Evolutionary conservation across 805 yeast genomes (phyloP).

Genomic region (Lachancea sp.): DNA sequence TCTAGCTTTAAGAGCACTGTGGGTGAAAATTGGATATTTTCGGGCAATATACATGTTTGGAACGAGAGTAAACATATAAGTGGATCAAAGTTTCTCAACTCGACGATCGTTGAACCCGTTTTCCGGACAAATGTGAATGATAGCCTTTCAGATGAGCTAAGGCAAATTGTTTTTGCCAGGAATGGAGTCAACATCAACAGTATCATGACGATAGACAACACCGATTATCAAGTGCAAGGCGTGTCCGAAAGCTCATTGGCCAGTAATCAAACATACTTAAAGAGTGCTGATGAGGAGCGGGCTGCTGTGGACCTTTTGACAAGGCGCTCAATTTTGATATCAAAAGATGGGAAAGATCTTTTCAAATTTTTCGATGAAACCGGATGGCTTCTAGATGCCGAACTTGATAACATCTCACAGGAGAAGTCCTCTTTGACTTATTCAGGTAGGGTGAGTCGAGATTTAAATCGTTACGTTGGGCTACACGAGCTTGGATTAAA

Average conservation of each 20-base stretch:
- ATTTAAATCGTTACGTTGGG: slow-evolving; percentile 13
- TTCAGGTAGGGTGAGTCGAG: slow-evolving; percentile 28
- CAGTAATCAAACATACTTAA: slow-evolving; percentile 36
- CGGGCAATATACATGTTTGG: slow-evolving; percentile 52
- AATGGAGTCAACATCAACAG: slow-evolving; percentile 11
- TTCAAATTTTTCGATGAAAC: slow-evolving; percentile 11
- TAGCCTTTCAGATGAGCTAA: slow-evolving; percentile 12
- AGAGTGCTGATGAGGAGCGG: slow-evolving; percentile 38
- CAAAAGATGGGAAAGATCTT: slow-evolving; percentile 16
- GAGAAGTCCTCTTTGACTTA: slow-evolving; percentile 15
- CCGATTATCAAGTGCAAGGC: neutral
- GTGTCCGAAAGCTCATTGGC: slow-evolving; percentile 24
- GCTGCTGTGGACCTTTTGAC: slow-evolving; percentile 13
- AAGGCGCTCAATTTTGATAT: slow-evolving; percentile 13
- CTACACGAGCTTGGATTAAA: slow-evolving; percentile 17
- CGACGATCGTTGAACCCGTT: slow-evolving; percentile 6
- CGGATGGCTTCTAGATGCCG: slow-evolving; percentile 9
- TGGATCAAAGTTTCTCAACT: slow-evolving; percentile 8
- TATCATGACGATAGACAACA: neutral
- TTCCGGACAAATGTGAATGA: slow-evolving; percentile 11
- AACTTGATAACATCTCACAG: slow-evolving; percentile 1
- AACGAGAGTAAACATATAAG: slow-evolving; percentile 42
- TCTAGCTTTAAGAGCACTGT: slow-evolving; percentile 26
- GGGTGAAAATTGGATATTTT: slow-evolving; percentile 54
- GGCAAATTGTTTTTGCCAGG: slow-evolving; percentile 19